Conservation (phyloP, 805 yeast genomes). For the Cyberlindnera xylosilytica region DNA sequence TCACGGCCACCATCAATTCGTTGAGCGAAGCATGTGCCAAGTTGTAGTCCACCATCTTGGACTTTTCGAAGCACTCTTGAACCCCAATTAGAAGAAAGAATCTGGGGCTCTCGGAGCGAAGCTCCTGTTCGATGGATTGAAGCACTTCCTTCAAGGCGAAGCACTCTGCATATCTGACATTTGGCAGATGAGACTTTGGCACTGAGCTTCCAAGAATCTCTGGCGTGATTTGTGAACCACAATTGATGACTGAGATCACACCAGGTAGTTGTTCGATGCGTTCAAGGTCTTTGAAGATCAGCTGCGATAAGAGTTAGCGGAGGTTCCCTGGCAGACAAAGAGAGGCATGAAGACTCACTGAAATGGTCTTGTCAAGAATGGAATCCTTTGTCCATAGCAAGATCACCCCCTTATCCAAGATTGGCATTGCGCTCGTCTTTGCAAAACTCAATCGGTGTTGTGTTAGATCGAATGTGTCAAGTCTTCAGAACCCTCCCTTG, state of each 20-base stretch:
- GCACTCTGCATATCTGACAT: conserved; percentile 11
- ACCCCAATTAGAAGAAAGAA: conserved; percentile 8
- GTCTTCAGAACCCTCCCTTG: too few species aligned
- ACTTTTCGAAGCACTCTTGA: conserved; percentile 3
- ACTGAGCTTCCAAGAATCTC: conserved; percentile 2
- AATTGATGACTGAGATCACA: conserved; percentile 4
- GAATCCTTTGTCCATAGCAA: not conserved
- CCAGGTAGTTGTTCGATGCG: not conserved
- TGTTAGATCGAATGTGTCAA: too few species aligned
- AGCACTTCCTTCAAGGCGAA: conserved; percentile 9
- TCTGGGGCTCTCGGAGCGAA: too few species aligned
- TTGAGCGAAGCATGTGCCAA: conserved; percentile 6
- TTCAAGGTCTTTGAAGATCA: not conserved
- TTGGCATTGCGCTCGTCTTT: not conserved
- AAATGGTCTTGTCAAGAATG: not conserved
- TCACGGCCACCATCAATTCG: conserved; percentile 5
- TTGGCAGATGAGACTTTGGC: not conserved
- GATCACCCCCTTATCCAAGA: not conserved
- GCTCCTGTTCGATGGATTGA: conserved; percentile 1
- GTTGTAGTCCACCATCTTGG: not conserved
- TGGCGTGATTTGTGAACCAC: not conserved
- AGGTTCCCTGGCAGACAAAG: not conserved
- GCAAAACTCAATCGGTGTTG: too few species aligned
- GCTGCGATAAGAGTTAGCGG: not conserved
- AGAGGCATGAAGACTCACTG: not conserved